Base-by-base conservation (phyloP, 768 basidiomycete species). In the Cytidiella melzeri region DNA sequence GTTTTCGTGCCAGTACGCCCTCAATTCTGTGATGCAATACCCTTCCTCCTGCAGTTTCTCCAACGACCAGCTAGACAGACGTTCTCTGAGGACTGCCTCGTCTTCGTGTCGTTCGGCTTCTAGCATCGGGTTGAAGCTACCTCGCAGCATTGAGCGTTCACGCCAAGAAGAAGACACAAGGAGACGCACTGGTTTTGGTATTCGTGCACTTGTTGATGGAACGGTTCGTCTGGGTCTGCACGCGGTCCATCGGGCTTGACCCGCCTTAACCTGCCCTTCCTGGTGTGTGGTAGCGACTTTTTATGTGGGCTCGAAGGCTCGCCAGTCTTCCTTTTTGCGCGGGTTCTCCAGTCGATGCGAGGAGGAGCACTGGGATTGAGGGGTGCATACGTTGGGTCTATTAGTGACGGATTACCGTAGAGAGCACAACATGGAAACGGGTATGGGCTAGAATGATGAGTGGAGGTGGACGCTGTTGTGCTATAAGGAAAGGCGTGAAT, bases 41-140 rank as follows among this genome's bases (percentile, higher is more conserved):
- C 90, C 90, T 56, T 85, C 83, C n/a, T 75, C 68, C 54, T 73
- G 66, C 38, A 92, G 67, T 19, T 77, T 73, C 23, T 73, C 68
- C 3, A 83, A 48, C 10, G 78, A 70, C 90, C 89, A 91, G 13
- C 73, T 76, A 1, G 79, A 70, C 13, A 92, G 71, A 28, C 90
- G 79, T 52, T 85, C 72, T 43, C 72, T 72, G 20, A 87, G 61
- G 1, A 77, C 71, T 1, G 73, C 73, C 53, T 83, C 80, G 34
- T 77, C 79, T 57, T 87, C 80, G 1, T 69, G 72, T 61, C 84
- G 81, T 64, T 92, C 90, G 11, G 75, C 71, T 9, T 70, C 63
- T 6, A 79, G 56, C 5, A 80, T 52, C 1, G 73, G 70, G 13
- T 69, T 45, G 57, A 90, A 75, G 37, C 77, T 81, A 36, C 7